Percentiles rank a stretch among this genome's conserved stretches.
These are phyloP conservation scores for Leccinum obscurum DNA, from an alignment of 768 basidiomycete species.

Conservation along the genomic window DNA sequence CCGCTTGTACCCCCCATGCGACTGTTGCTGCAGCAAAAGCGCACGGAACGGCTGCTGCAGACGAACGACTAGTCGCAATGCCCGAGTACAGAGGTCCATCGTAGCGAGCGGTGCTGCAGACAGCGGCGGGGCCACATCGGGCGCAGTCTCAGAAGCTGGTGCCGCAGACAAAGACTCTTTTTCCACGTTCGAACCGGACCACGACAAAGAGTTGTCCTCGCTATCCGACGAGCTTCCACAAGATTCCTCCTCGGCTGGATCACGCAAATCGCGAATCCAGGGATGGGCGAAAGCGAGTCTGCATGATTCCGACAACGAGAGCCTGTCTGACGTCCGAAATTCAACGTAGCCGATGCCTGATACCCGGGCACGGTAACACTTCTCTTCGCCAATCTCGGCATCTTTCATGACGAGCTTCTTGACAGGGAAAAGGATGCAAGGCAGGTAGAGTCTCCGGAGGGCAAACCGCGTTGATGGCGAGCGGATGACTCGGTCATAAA, in stretches of 20 bases:
- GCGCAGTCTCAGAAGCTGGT: no score
- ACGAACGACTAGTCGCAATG: no score
- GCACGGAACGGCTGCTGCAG: no score
- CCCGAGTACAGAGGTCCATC: no score
- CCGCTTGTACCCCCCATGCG: no score
- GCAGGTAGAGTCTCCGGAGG: constrained; percentile 6
- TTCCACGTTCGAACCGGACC: neutral
- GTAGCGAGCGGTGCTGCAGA: no score
- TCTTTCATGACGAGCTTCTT: neutral
- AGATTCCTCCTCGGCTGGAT: neutral
- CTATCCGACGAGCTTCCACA: neutral
- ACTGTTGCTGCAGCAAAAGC: no score
- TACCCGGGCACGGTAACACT: neutral
- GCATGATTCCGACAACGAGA: neutral
- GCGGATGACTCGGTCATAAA: neutral
- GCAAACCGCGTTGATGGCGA: constrained; percentile 2
- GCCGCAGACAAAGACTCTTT: neutral
- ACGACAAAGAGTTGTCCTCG: neutral
- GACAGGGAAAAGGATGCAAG: constrained; percentile 11
- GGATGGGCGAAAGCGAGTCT: constrained; percentile 10
- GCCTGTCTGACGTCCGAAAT: neutral
- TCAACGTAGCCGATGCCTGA: constrained; percentile 1
- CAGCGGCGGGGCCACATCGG: no score
- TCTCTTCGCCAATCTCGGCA: neutral
- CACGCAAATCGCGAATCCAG: constrained; percentile 12